These are phyloP conservation scores for Letharia lupina DNA, from an alignment of 495 filamentous ascomycete genomes.

Conservation along the genomic window DNA sequence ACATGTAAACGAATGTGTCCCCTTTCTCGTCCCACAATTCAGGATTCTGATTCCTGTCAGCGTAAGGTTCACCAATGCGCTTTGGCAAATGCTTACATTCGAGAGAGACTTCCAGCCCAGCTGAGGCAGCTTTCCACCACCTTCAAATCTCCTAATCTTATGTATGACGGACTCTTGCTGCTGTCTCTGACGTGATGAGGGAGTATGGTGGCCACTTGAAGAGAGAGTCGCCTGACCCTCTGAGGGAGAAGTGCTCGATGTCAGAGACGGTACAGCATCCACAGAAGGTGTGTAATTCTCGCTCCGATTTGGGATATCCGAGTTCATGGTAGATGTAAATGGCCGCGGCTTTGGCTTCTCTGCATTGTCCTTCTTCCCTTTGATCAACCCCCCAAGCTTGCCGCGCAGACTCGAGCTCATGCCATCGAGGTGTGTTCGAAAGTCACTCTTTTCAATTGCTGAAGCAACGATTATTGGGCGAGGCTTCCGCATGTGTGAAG, in stretches of 20 bases:
- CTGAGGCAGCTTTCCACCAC: constrained; percentile 27
- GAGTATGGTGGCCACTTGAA: constrained; percentile 13
- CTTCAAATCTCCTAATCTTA: constrained; percentile 28
- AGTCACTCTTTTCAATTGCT: constrained; percentile 28
- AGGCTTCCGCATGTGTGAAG: constrained; percentile 27
- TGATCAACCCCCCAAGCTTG: constrained; percentile 26
- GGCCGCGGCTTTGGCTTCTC: constrained; percentile 17
- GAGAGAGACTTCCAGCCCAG: constrained; percentile 29
- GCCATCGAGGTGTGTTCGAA: constrained; percentile 28
- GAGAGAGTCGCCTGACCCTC: constrained; percentile 20
- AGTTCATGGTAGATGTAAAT: constrained; percentile 18
- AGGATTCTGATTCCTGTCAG: constrained; percentile 24
- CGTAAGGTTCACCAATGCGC: background rate
- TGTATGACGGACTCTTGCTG: constrained; percentile 26
- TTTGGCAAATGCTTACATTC: constrained; percentile 17
- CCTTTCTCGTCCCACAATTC: constrained; percentile 28
- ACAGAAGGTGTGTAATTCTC: constrained; percentile 27
- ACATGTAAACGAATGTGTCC: constrained; percentile 30
- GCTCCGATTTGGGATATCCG: constrained; percentile 23
- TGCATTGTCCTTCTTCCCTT: constrained; percentile 20
- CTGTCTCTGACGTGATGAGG: constrained; percentile 19
- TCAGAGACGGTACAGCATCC: constrained; percentile 26
- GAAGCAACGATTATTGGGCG: constrained; percentile 28
- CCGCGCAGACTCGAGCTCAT: constrained; percentile 29
- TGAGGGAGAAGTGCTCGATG: constrained; percentile 25